Evolutionary conservation across 208 protist species (phyloP).

Genomic region (Strigomonas galati): DNA sequence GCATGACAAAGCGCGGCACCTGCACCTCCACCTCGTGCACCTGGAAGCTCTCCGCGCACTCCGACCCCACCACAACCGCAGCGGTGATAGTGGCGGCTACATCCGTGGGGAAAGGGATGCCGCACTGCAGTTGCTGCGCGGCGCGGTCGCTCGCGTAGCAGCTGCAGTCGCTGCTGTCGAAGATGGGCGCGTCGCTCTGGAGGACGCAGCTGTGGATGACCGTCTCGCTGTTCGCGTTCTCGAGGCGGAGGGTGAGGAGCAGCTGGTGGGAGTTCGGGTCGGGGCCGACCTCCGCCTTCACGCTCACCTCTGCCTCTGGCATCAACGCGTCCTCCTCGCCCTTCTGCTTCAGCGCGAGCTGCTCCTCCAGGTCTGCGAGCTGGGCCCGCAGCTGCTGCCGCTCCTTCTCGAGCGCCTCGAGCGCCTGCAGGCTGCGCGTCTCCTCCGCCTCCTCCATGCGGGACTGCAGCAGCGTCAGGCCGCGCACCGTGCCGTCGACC

Average conservation of each 20-base stretch:
- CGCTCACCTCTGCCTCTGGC: constrained; percentile 45
- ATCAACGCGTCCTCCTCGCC: constrained; percentile 63
- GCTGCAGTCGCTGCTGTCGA: constrained; percentile 22
- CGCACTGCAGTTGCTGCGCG: constrained; percentile 41
- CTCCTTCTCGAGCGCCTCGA: constrained; percentile 72
- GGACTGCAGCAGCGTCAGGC: constrained; percentile 60
- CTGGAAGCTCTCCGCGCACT: constrained; percentile 59
- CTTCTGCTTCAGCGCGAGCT: constrained; percentile 36
- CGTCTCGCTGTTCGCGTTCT: constrained; percentile 25
- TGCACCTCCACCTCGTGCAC: constrained; percentile 75
- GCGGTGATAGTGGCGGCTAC: constrained; percentile 52
- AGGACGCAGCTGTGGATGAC: constrained; percentile 78
- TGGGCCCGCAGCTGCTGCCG: constrained; percentile 72
- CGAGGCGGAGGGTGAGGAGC: constrained; percentile 32
- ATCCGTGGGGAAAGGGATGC: constrained; percentile 54
- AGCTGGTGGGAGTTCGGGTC: constrained; percentile 28
- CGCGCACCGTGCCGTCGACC: constrained; percentile 83
- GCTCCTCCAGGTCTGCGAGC: constrained; percentile 67
- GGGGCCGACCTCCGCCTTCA: constrained; percentile 27
- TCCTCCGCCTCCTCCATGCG: constrained; percentile 44
- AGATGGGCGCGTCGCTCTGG: constrained; percentile 35
- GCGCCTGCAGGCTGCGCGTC: constrained; percentile 45
- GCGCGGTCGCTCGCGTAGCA: constrained; percentile 51
- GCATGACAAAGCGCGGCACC: constrained; percentile 89
- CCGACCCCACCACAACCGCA: constrained; percentile 77